These are phyloP conservation scores for Phalaenopsis hybrid DNA, from an alignment of 116 monocot species.

Conservation along the genomic window DNA sequence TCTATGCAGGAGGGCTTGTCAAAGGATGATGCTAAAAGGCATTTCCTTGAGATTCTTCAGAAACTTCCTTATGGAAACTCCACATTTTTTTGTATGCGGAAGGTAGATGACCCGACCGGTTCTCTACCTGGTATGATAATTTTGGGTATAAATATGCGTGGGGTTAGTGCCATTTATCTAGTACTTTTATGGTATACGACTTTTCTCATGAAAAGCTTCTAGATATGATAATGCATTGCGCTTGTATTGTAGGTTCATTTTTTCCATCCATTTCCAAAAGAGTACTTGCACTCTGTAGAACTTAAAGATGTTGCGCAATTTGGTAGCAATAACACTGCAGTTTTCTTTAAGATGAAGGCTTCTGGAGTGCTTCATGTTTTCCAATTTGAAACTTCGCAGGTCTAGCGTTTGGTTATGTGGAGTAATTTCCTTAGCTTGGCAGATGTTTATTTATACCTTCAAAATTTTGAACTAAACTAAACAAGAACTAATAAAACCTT, in stretches of 20 bases:
- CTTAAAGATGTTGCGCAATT: conserved; percentile 96
- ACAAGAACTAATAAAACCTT: conserved; percentile 4
- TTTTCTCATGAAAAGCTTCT: not conserved
- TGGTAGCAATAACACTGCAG: conserved; percentile 90
- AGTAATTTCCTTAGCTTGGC: not conserved
- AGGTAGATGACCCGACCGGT: conserved; percentile 93
- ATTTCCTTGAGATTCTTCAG: conserved; percentile 75
- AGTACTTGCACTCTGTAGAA: conserved; percentile 91
- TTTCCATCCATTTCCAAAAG: conserved; percentile 91
- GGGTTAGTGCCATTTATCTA: conserved; percentile 43
- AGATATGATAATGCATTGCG: not conserved
- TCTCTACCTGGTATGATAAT: conserved; percentile 85
- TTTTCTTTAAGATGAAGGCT: conserved; percentile 97
- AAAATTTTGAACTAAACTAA: not conserved
- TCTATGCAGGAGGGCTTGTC: conserved; percentile 62
- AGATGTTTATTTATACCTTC: not conserved
- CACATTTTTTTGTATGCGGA: conserved; percentile 78
- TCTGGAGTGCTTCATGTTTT: conserved; percentile 89
- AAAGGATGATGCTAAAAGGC: conserved; percentile 94
- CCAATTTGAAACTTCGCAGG: conserved; percentile 98
- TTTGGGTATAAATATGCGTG: conserved; percentile 91
- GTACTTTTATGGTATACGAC: not conserved
- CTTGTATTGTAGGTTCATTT: conserved; percentile 77
- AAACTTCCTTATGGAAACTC: conserved; percentile 92
- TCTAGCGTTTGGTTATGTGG: conserved; percentile 8